Evolutionary conservation across 495 filamentous ascomycete genomes (phyloP), one percentile per base, ranked within the genome.

Genomic region (Chaetomium fimeti): DNA sequence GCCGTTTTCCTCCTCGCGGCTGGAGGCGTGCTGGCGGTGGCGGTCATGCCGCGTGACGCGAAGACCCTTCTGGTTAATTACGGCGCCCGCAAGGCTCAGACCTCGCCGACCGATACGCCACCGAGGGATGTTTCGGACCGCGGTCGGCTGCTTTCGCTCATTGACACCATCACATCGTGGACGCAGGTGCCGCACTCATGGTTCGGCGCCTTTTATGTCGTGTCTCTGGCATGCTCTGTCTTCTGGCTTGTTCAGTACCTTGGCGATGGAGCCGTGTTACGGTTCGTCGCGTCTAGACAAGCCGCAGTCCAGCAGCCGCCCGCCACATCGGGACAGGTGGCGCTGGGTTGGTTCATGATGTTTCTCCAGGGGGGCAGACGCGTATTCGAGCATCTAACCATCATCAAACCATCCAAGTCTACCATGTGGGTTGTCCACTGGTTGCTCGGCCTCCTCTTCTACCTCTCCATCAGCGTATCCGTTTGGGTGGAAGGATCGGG

Each of bases 401-500:
- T 93, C 40, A 76, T 82, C n/a, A 89, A 87, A 68, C 80, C 84
- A 6, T 90, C 88, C 0, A 68, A 75, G 40, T 83, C 83, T 13
- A 83, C 78, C 66, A 98, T 98, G 92, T 91, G 87, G 86, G 78
- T 92, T 65, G 83, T 83, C 5, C 91, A 92, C 75, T 97, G 90
- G 85, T 54, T 89, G 24, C 74, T 93, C 3, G 95, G 95, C 2
- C 72, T 94, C 22, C 76, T 74, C 18, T 97, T 91, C 75, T 98
- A 98, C 74, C 67, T 88, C 18, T 78, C 77, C 38, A 85, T 88
- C 60, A 83, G 85, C 27, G 76, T 97, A 60, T 83, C 89, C 3
- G 77, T 96, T 40, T 97, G 93, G 94, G 83, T 96, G 60, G 92
- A 97, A 73, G 92, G 91, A 27, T 83, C 88, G 59, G 80, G 92